A percentile compares a stretch with the other conserved stretches of the same genome.
Conservation (phyloP, 768 basidiomycete species). For the Leccinum ochraceum region DNA sequence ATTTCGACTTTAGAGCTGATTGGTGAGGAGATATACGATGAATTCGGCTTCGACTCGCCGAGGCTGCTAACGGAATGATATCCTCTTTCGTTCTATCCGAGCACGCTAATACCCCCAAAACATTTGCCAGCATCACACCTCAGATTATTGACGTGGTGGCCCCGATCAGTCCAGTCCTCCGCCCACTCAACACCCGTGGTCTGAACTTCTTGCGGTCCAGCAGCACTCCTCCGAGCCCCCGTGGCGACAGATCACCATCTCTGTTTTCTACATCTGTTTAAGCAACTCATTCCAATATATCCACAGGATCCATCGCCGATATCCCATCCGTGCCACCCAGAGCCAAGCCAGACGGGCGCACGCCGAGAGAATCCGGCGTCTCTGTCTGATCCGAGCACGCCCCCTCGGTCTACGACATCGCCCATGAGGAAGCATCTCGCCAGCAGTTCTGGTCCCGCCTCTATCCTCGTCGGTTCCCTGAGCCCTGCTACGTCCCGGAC, state of each 20-base stretch:
- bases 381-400: too few relatives aligned
- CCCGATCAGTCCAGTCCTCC: slow-evolving; percentile 29
- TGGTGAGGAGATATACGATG: slow-evolving; percentile 91
- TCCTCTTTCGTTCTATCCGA: slow-evolving; percentile 42
- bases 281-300: not conserved
- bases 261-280: slow-evolving; percentile 8
- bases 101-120: slow-evolving; percentile 34
- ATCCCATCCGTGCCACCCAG: not conserved
- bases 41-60: slow-evolving; percentile 80
- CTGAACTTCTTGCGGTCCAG: slow-evolving; percentile 53
- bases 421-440: too few relatives aligned
- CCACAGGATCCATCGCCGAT: not conserved
- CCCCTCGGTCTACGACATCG: too few relatives aligned
- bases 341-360: too few relatives aligned
- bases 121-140: not conserved
- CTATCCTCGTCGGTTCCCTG: too few relatives aligned
- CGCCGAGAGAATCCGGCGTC: too few relatives aligned
- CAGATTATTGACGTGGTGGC: slow-evolving; percentile 12
- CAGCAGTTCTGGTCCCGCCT: too few relatives aligned
- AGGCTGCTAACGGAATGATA: slow-evolving; percentile 59
- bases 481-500: too few relatives aligned
- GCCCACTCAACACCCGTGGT: slow-evolving; percentile 46
- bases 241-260: slow-evolving; percentile 21
- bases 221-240: slow-evolving; percentile 44
- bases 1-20: slow-evolving; percentile 64